Percentiles rank a stretch among this genome's conserved stretches.
These are phyloP conservation scores for Trichophyton mentagrophytes DNA, from an alignment of 2,329 filamentous ascomycete genomes.

Conservation along the genomic window DNA sequence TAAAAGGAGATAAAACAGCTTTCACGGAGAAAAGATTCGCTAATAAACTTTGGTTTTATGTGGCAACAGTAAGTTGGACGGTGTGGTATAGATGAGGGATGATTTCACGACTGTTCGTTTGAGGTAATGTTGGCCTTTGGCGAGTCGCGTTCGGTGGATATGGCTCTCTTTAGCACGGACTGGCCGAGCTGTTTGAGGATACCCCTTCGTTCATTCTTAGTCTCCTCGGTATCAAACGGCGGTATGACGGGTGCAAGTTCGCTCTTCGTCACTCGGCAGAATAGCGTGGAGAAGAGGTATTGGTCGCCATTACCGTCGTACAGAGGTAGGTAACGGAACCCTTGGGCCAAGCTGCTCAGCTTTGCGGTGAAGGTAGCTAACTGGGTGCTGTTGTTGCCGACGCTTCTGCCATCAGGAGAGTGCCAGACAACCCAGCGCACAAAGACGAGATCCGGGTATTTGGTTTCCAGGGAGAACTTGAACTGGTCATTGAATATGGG, in stretches of 20 bases:
- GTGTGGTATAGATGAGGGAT: not conserved
- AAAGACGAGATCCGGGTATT: slow-evolving; percentile 85
- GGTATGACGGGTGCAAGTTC: slow-evolving; percentile 33
- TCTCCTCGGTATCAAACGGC: slow-evolving; percentile 27
- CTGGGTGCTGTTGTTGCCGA: slow-evolving; percentile 50
- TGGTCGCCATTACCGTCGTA: slow-evolving; percentile 81
- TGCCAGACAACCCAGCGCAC: slow-evolving; percentile 87
- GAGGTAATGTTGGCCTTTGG: slow-evolving; percentile 12
- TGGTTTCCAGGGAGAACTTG: slow-evolving; percentile 75
- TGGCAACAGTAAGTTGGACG: slow-evolving; percentile 3
- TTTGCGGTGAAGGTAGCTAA: slow-evolving; percentile 89
- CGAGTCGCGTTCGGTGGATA: slow-evolving; percentile 29
- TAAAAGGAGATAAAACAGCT: not conserved
- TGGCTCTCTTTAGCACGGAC: slow-evolving; percentile 32
- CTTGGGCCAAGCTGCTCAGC: slow-evolving; percentile 74
- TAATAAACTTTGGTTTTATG: not conserved
- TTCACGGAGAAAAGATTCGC: not conserved
- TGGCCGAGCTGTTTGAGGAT: slow-evolving; percentile 33
- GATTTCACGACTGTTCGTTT: slow-evolving; percentile 2
- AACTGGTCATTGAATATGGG: slow-evolving; percentile 73
- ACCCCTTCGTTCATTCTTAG: slow-evolving; percentile 29
- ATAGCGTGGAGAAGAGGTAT: slow-evolving; percentile 87
- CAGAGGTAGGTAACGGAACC: slow-evolving; percentile 82
- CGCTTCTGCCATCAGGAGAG: slow-evolving; percentile 60
- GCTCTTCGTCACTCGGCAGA: slow-evolving; percentile 69